phyloP scores from a whole-genome alignment of 2,329 filamentous ascomycete species.

The Trichocomaceae sp. region DNA sequence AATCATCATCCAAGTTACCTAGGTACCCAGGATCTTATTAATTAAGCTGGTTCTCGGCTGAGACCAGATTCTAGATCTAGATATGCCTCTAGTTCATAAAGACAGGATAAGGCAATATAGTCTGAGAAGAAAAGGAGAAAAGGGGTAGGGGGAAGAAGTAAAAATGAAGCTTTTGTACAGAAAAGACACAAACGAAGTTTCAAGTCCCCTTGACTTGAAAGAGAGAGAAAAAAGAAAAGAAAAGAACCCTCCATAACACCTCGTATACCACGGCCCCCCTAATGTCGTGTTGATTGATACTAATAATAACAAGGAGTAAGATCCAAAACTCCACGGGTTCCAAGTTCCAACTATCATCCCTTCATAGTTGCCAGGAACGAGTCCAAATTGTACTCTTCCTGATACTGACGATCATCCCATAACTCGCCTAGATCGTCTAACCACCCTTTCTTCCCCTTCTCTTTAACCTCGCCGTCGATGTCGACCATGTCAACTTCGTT shows the following conservation, averaged over 20 bases:
- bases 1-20: too few relatives aligned
- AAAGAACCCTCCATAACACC: background rate
- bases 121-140: background rate
- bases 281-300: background rate
- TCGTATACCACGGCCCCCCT: background rate
- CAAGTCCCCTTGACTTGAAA: background rate
- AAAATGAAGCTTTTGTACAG: background rate
- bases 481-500: constrained; percentile 73
- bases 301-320: background rate
- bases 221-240: background rate
- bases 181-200: background rate
- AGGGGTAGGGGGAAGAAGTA: too few relatives aligned
- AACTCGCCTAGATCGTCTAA: constrained; percentile 90
- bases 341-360: constrained; percentile 25
- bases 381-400: constrained; percentile 94
- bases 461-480: constrained; percentile 81
- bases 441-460: constrained; percentile 95
- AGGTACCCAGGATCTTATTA: too few relatives aligned
- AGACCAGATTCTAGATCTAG: too few relatives aligned
- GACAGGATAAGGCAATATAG: too few relatives aligned
- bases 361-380: constrained; percentile 95
- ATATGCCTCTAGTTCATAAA: too few relatives aligned
- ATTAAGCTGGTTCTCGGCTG: too few relatives aligned
- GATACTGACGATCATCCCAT: constrained; percentile 96
- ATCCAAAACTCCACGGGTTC: background rate